Percentiles rank a stretch among this genome's conserved stretches.
phyloP scores from a whole-genome alignment of 176 grass and related monocot genomes.

The Aechmea fasciata region DNA sequence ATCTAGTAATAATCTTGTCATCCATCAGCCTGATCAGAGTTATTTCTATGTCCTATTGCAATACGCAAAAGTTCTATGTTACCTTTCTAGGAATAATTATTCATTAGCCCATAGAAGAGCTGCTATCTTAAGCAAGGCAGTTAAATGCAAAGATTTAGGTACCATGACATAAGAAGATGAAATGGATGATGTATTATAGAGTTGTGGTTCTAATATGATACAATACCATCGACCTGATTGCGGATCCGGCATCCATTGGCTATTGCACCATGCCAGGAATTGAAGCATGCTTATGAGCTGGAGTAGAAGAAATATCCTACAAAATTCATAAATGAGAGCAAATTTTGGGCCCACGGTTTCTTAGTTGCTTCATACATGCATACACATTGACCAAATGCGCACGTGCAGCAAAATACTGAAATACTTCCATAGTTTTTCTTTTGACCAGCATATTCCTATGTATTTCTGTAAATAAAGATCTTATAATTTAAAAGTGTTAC shows the following conservation, averaged over 20 bases:
- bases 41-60: no score
- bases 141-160: no score
- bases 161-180: no score
- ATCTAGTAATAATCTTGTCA: no score
- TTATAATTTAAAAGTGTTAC: neutral
- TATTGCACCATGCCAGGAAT: constrained; percentile 86
- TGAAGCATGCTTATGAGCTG: constrained; percentile 81
- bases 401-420: neutral
- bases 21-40: no score
- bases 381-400: no score
- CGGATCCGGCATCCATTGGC: constrained; percentile 57
- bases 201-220: neutral
- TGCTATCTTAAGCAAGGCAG: no score
- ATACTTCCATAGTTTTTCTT: neutral
- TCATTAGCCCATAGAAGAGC: no score
- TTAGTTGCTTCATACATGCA: neutral
- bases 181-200: no score
- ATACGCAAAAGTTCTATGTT: no score
- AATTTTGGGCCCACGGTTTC: neutral
- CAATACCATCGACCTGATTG: constrained; percentile 54
- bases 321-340: neutral
- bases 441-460: neutral
- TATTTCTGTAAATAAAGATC: neutral
- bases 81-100: no score
- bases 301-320: constrained; percentile 86